Evolutionary conservation across 2,329 filamentous ascomycete species (phyloP).

Genomic region (Corniculantispora saksenae): DNA sequence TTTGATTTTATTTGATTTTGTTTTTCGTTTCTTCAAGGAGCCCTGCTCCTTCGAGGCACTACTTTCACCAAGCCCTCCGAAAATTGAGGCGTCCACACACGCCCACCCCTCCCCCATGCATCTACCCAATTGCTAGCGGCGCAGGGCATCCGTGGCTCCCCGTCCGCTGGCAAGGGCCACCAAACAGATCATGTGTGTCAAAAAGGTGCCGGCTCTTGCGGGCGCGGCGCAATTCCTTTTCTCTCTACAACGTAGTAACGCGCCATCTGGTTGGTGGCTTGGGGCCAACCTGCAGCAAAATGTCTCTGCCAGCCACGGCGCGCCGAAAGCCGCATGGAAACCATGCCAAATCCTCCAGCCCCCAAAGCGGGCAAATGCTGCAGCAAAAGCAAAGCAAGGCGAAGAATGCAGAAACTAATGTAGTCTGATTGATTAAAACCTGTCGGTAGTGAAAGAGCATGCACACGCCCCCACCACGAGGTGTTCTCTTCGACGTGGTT

Average conservation of each 20-base stretch:
- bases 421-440: neutral
- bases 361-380: neutral
- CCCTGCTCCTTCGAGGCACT: neutral
- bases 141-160: slow-evolving; percentile 8
- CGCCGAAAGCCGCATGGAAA: slow-evolving; percentile 4
- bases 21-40: neutral
- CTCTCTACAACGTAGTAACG: neutral
- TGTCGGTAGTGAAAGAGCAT: neutral
- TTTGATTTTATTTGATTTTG: no score
- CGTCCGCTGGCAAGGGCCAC: neutral
- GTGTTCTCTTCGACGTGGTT: neutral
- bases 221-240: neutral
- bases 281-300: neutral
- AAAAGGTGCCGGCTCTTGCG: slow-evolving; percentile 1
- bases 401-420: neutral
- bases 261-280: neutral
- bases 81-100: neutral
- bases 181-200: slow-evolving; percentile 7
- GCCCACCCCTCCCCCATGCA: neutral
- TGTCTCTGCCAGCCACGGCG: neutral
- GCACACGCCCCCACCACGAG: slow-evolving; percentile 1
- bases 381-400: neutral
- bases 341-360: neutral
- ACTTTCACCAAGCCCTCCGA: neutral
- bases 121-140: neutral